These are phyloP conservation scores for Diaporthe australafricana DNA, from an alignment of 2,329 filamentous ascomycete species.

Conservation along the genomic window DNA sequence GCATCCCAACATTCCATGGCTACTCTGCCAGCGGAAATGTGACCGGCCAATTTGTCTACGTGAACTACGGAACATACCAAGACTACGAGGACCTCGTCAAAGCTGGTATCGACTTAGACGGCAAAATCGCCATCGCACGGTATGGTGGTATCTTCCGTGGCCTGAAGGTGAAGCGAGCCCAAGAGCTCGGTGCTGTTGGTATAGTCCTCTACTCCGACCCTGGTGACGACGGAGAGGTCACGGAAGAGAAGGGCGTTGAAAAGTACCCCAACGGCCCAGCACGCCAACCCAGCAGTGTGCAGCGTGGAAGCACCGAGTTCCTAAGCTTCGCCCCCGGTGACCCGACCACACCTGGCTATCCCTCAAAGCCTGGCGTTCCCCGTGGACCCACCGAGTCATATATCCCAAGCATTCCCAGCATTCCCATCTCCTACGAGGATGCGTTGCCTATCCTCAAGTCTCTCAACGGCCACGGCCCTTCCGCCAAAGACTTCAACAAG, in stretches of 20 bases:
- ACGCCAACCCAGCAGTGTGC: constrained; percentile 80
- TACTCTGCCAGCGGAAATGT: constrained; percentile 85
- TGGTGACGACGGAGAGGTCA: constrained; percentile 79
- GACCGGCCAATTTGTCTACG: constrained; percentile 80
- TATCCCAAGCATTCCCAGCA: constrained; percentile 81
- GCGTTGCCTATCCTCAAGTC: constrained; percentile 81
- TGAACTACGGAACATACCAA: constrained; percentile 79
- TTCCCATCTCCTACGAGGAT: constrained; percentile 84
- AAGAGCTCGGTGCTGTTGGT: constrained; percentile 81
- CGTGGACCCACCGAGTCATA: constrained; percentile 71
- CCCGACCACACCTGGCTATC: constrained; percentile 85
- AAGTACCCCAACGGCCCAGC: constrained; percentile 81
- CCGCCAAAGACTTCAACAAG: constrained; percentile 73
- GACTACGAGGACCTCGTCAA: constrained; percentile 79
- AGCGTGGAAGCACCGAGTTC: constrained; percentile 82
- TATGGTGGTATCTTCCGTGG: constrained; percentile 85
- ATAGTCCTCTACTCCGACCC: constrained; percentile 80
- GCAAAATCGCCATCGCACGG: constrained; percentile 82
- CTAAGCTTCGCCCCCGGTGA: constrained; percentile 71
- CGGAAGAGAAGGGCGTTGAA: constrained; percentile 78
- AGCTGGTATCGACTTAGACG: constrained; percentile 75
- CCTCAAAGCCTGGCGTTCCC: constrained; percentile 78
- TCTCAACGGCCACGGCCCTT: constrained; percentile 80
- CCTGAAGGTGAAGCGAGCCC: constrained; percentile 84
- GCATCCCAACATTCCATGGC: constrained; percentile 85